Percentiles rank a stretch among this genome's conserved stretches.
Conservation (phyloP, 371 early-diverging fungal species). For the Mortierella sp. region DNA sequence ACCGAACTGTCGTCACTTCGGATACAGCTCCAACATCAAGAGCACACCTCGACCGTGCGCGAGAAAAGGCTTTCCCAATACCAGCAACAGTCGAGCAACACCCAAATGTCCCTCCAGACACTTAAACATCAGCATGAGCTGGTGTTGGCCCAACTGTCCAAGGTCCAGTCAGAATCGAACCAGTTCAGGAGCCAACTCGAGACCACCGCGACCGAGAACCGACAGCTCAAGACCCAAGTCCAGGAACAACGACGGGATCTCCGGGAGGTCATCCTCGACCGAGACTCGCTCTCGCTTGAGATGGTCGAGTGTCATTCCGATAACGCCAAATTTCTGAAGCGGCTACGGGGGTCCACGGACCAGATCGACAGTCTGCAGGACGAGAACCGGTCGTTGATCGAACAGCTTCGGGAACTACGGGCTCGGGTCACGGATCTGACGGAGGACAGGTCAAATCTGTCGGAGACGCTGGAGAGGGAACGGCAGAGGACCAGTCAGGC, state of each 20-base stretch:
- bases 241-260: slow-evolving; percentile 27
- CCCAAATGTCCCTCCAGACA: slow-evolving; percentile 28
- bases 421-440: slow-evolving; percentile 17
- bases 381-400: slow-evolving; percentile 45
- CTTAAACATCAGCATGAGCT: slow-evolving; percentile 40
- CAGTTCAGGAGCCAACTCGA: slow-evolving; percentile 10
- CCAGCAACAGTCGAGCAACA: slow-evolving; percentile 30
- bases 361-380: slow-evolving; percentile 35
- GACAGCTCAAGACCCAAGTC: slow-evolving; percentile 17
- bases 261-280: slow-evolving; percentile 32
- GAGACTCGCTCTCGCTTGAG: slow-evolving; percentile 44
- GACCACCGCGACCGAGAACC: background rate
- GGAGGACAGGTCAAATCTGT: slow-evolving; percentile 13
- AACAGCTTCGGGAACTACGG: slow-evolving; percentile 37
- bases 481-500: slow-evolving; percentile 22
- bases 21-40: slow-evolving; percentile 22
- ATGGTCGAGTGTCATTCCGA: slow-evolving; percentile 45
- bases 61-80: slow-evolving; percentile 39
- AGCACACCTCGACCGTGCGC: slow-evolving; percentile 20
- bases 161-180: slow-evolving; percentile 14
- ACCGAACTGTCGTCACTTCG: slow-evolving; percentile 29
- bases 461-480: slow-evolving; percentile 22
- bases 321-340: slow-evolving; percentile 44
- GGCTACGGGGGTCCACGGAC: slow-evolving; percentile 25
- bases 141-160: slow-evolving; percentile 21